Base-by-base conservation (phyloP, 768 basidiomycete genomes). In the Chalciporus chontae region DNA sequence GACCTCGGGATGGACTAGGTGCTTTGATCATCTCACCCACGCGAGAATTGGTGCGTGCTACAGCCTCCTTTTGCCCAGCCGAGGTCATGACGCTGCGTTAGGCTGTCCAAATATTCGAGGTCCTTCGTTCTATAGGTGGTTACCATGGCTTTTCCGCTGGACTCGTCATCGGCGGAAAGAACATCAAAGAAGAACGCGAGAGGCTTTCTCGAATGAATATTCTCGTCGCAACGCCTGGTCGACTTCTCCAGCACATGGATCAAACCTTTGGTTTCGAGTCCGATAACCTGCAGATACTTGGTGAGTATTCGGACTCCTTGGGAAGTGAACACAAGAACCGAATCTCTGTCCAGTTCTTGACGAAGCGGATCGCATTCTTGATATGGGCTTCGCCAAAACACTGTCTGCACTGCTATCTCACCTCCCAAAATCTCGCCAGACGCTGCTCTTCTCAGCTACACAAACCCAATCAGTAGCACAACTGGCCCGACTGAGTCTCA, bases 61-160 rank as follows among this genome's bases (percentile, higher is more conserved):
- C 24, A 14, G 21, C 38, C 13, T 24, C 39, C 8, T 40, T 47
- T 7, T 39, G 45, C 23, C 26, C 13, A 40, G 40, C 29, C n/a
- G 23, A 38, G 21, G 40, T 48, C 42, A 32, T 54, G 29, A 60
- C 48, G 15, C 17, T 6, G 36, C 24, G 27, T 26, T 44, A 94
- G 92, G 95, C 95, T 2, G 90, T 98, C 15, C 96, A 99, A 75
- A 99, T 97, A 51, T 99, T 98, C 64, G 92, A 95, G 40, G 94
- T 97, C 7, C 68, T 99, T 24, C 82, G 92, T n/a, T 87, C 89
- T 37, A 89, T 98, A 51, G 96, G 96, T 3, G 85, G 87, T 40
- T 85, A 85, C 59, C 95, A 99, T 60, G 76, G 79, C 15, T 95
- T 98, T 69, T 95, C 92, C 6, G 95, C 95, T 0, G 95, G 94